Conservation (phyloP, 208 protist species). For the Angomonas deanei region DNA sequence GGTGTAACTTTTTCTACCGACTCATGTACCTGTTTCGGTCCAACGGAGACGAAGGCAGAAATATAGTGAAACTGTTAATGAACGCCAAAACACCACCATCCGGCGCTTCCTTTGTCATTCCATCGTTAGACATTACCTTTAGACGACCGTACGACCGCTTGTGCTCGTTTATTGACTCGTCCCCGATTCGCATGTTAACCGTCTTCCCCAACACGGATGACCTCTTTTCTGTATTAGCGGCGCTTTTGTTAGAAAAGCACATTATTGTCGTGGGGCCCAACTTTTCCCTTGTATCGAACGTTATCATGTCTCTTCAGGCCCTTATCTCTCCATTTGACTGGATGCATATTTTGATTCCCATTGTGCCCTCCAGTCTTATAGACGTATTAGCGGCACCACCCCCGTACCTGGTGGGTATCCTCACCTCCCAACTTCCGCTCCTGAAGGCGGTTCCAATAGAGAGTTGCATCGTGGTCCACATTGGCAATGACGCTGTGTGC, state of each 20-base stretch:
- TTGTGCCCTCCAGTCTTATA: conserved; percentile 53
- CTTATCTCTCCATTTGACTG: conserved; percentile 81
- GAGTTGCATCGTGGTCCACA: conserved; percentile 44
- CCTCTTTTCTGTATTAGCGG: conserved; percentile 63
- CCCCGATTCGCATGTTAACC: conserved; percentile 48
- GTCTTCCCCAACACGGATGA: conserved; percentile 59
- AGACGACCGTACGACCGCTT: conserved; percentile 67
- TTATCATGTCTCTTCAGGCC: conserved; percentile 77
- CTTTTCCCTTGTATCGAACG: conserved; percentile 66
- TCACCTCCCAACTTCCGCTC: conserved; percentile 59
- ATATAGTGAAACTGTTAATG: conserved; percentile 41
- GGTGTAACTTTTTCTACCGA: conserved; percentile 80
- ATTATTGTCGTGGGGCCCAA: conserved; percentile 77
- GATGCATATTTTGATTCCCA: conserved; percentile 81
- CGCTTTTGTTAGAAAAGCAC: conserved; percentile 68
- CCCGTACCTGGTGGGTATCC: conserved; percentile 70
- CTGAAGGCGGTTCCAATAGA: conserved; percentile 38
- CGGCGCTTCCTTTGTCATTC: conserved; percentile 35
- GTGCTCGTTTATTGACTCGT: conserved; percentile 80
- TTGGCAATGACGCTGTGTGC: conserved; percentile 48
- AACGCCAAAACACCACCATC: conserved; percentile 52
- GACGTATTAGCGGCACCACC: conserved; percentile 71
- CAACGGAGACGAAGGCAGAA: conserved; percentile 38
- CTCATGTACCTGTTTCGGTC: conserved; percentile 45
- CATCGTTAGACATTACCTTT: conserved; percentile 36